Percentiles rank a stretch among this genome's conserved stretches.
These are phyloP conservation scores for Tolypocladium cylindrosporum DNA, from an alignment of 2,329 filamentous ascomycete genomes.

Conservation along the genomic window DNA sequence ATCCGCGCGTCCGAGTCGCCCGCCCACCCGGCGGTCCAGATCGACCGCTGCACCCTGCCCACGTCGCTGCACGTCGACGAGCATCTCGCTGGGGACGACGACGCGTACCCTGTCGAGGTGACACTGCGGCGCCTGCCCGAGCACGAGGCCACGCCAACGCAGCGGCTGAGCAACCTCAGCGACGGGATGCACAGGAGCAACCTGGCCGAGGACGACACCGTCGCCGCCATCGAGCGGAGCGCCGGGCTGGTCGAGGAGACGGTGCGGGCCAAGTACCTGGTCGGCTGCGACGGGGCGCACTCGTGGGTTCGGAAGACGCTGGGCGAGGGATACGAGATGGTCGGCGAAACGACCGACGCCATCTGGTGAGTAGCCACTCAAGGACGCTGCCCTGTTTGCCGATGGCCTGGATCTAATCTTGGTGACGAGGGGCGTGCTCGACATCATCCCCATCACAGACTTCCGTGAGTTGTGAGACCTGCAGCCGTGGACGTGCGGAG, in stretches of 20 bases:
- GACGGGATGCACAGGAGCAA: slow-evolving; percentile 53
- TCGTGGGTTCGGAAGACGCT: slow-evolving; percentile 53
- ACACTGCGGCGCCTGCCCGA: slow-evolving; percentile 46
- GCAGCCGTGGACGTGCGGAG: background rate
- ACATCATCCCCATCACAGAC: slow-evolving; percentile 32
- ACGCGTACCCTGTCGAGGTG: slow-evolving; percentile 51
- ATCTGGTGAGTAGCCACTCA: slow-evolving; percentile 26
- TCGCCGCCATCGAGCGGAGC: slow-evolving; percentile 31
- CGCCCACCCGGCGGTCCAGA: slow-evolving; percentile 23
- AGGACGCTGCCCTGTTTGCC: background rate
- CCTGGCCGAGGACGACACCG: slow-evolving; percentile 44
- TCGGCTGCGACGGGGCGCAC: slow-evolving; percentile 61
- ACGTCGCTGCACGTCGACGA: slow-evolving; percentile 45
- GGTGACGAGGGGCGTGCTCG: slow-evolving; percentile 29
- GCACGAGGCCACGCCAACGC: slow-evolving; percentile 42
- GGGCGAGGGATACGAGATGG: slow-evolving; percentile 36
- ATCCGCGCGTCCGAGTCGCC: slow-evolving; percentile 41
- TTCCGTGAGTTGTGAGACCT: slow-evolving; percentile 30
- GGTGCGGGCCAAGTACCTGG: slow-evolving; percentile 42
- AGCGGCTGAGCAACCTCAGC: slow-evolving; percentile 18
- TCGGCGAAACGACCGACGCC: slow-evolving; percentile 44
- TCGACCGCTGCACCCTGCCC: slow-evolving; percentile 53
- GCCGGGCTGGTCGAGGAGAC: slow-evolving; percentile 15
- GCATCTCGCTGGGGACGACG: slow-evolving; percentile 32
- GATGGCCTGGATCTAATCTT: background rate